A percentile compares a stretch with the other conserved stretches of the same genome.
Conservation (phyloP, 805 yeast genomes). For the Zygoascus ofunaensis region DNA sequence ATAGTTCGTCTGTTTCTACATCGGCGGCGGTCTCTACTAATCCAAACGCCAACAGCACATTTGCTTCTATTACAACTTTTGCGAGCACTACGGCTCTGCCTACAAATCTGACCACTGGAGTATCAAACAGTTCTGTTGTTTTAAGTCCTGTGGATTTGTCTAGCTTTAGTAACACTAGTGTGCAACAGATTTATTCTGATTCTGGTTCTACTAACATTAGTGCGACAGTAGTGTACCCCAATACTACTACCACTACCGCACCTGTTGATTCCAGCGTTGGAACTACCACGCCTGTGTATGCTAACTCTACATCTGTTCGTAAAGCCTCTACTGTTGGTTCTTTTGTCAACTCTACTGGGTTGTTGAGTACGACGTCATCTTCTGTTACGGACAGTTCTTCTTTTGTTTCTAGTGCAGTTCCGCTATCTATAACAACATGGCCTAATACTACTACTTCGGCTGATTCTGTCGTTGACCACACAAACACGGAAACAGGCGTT, state of each 20-base stretch:
- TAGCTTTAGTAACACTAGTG: neutral
- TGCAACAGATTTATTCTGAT: neutral
- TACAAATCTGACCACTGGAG: too few species aligned
- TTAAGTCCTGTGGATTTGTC: neutral
- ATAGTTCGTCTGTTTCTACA: neutral
- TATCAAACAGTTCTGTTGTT: neutral
- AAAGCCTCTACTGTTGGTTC: constrained; percentile 1
- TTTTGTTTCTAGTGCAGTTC: too few species aligned
- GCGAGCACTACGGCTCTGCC: neutral
- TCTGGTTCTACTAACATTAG: neutral
- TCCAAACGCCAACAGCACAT: neutral
- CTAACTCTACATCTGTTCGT: constrained; percentile 1
- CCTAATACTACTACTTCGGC: too few species aligned
- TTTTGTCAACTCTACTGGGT: neutral
- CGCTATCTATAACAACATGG: too few species aligned
- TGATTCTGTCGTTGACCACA: too few species aligned
- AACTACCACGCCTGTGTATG: neutral
- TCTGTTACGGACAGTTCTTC: too few species aligned
- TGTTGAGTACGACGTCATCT: neutral
- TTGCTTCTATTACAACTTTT: neutral
- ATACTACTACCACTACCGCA: constrained; percentile 5
- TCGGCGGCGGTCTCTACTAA: neutral
- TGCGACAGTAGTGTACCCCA: constrained; percentile 2
- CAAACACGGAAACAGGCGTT: too few species aligned
- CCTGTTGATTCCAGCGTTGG: constrained; percentile 5